A percentile compares a stretch with the other conserved stretches of the same genome.
Evolutionary conservation across 768 basidiomycete genomes (phyloP).

Genomic region (Rhodotorula graminis): DNA sequence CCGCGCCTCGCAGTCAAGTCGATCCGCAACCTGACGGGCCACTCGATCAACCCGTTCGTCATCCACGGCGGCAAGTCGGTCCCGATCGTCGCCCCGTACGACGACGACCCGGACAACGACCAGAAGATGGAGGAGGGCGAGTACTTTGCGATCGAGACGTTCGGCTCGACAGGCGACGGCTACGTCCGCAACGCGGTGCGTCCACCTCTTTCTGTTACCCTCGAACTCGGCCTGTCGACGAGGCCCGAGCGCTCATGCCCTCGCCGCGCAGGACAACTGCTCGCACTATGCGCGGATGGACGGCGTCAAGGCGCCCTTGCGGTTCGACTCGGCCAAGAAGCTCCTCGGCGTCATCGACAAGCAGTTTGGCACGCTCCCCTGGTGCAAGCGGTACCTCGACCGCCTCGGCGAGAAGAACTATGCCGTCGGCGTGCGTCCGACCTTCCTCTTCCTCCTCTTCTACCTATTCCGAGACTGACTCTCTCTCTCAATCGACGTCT

Average conservation of each 20-base stretch:
- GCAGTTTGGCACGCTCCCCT: conserved; percentile 91
- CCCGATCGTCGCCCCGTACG: conserved; percentile 69
- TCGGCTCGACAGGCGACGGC: conserved; percentile 92
- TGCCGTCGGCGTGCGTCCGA: conserved; percentile 68
- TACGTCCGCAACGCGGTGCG: conserved; percentile 73
- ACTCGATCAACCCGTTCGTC: conserved; percentile 81
- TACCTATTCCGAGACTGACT: not conserved
- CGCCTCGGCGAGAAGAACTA: conserved; percentile 88
- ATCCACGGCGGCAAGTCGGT: conserved; percentile 90
- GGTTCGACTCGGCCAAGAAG: conserved; percentile 75
- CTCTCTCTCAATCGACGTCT: too few relatives aligned
- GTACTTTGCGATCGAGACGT: conserved; percentile 98
- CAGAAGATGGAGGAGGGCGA: conserved; percentile 99
- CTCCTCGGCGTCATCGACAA: conserved; percentile 80
- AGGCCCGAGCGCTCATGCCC: not conserved
- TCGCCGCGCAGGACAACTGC: conserved; percentile 62
- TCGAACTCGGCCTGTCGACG: not conserved
- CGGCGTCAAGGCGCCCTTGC: conserved; percentile 68
- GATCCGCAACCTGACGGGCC: conserved; percentile 89
- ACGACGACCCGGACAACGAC: conserved; percentile 57
- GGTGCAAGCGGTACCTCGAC: conserved; percentile 91
- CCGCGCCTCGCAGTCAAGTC: conserved; percentile 77
- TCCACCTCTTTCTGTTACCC: conserved; percentile 8
- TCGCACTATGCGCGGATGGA: conserved; percentile 81
- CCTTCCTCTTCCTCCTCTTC: not conserved